phyloP scores from a whole-genome alignment of 2,329 filamentous ascomycete genomes.

The Cordyceps fumosorosea region DNA sequence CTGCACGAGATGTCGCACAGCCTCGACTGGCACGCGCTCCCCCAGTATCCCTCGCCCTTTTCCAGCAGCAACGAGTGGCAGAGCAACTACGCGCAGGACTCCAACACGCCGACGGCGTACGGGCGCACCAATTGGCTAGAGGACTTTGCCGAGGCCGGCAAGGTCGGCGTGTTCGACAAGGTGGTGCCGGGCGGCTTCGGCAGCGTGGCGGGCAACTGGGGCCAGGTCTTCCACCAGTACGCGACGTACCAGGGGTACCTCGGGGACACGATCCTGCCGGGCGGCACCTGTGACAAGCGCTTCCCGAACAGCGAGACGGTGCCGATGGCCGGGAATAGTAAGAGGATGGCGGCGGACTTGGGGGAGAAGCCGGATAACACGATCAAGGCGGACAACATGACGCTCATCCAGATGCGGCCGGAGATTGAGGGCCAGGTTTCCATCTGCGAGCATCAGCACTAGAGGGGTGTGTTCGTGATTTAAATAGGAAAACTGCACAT shows the following conservation, averaged over 20 bases:
- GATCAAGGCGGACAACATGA: constrained; percentile 13
- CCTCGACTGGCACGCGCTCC: constrained; percentile 12
- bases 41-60: constrained; percentile 9
- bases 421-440: constrained; percentile 6
- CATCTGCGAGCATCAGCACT: not conserved
- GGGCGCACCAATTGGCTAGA: constrained; percentile 18
- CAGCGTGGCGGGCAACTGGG: constrained; percentile 19
- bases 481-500: not conserved
- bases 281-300: constrained; percentile 17
- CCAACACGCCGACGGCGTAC: constrained; percentile 17
- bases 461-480: not conserved
- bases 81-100: constrained; percentile 18
- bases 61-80: constrained; percentile 16
- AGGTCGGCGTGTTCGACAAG: constrained; percentile 21
- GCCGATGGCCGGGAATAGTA: constrained; percentile 11
- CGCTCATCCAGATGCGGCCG: constrained; percentile 10
- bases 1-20: constrained; percentile 13
- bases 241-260: constrained; percentile 18
- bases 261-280: constrained; percentile 15
- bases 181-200: constrained; percentile 21
- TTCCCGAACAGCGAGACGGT: constrained; percentile 14
- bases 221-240: constrained; percentile 20
- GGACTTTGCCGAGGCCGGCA: constrained; percentile 22
- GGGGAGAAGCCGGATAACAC: constrained; percentile 12
- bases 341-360: not conserved